phyloP scores from a whole-genome alignment of 2,329 filamentous ascomycete genomes.

The Pseudocercospora pini-densiflorae region DNA sequence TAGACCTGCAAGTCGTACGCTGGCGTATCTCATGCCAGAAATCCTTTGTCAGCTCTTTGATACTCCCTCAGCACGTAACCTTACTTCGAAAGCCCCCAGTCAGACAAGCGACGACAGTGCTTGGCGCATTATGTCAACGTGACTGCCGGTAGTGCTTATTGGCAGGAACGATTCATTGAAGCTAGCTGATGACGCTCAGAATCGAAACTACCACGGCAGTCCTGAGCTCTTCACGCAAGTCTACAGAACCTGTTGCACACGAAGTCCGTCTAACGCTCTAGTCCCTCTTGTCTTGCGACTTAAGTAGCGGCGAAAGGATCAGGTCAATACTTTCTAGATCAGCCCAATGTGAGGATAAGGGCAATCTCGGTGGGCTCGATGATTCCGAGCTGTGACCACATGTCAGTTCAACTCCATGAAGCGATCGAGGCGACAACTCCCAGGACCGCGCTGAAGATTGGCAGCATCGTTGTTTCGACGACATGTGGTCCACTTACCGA shows the following conservation, averaged over 20 bases:
- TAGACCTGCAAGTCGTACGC: not conserved
- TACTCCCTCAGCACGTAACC: slow-evolving; percentile 3
- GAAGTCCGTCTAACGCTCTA: too few relatives aligned
- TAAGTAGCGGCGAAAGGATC: too few relatives aligned
- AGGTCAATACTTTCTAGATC: not conserved
- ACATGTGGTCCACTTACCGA: too few relatives aligned
- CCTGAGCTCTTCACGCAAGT: too few relatives aligned
- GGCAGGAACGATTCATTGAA: not conserved
- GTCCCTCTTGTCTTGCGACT: too few relatives aligned
- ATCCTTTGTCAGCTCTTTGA: not conserved
- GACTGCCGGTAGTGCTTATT: not conserved
- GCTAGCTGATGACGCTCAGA: too few relatives aligned
- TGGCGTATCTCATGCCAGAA: not conserved
- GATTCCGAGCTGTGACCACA: not conserved
- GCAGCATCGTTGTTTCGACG: too few relatives aligned
- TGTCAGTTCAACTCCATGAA: not conserved
- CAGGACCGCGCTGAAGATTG: too few relatives aligned
- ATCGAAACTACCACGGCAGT: too few relatives aligned
- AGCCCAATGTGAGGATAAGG: not conserved
- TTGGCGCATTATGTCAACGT: not conserved
- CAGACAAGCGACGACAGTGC: not conserved
- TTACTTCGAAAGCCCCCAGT: not conserved
- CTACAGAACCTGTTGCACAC: too few relatives aligned
- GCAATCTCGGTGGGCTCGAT: not conserved
- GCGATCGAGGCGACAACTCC: too few relatives aligned